Conservation (phyloP, 441 rosid species). For the Melastoma candidum region DNA sequence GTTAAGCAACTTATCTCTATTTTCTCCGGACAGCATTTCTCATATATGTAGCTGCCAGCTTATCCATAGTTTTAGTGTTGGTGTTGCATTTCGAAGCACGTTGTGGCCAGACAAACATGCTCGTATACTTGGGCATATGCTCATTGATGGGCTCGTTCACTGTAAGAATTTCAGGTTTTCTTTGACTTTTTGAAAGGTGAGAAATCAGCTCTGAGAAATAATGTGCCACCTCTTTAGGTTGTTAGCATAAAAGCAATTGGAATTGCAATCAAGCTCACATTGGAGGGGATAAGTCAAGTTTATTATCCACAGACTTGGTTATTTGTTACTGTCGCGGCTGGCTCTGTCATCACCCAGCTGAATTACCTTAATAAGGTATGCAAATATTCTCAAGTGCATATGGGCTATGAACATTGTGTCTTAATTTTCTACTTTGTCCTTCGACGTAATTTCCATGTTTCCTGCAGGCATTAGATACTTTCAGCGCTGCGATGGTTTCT, state of each 20-base stretch:
- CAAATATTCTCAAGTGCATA: neutral
- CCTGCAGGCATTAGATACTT: slow-evolving; percentile 56
- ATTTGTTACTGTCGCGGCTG: slow-evolving; percentile 44
- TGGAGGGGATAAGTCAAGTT: slow-evolving; percentile 53
- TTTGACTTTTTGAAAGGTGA: neutral
- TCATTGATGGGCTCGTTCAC: slow-evolving; percentile 63
- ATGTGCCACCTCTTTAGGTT: slow-evolving; percentile 27
- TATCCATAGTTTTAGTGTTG: slow-evolving; percentile 44
- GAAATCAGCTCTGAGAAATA: neutral
- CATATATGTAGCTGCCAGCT: slow-evolving; percentile 39
- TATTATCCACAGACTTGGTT: slow-evolving; percentile 63
- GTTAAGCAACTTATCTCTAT: slow-evolving; percentile 10
- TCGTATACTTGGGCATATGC: slow-evolving; percentile 64
- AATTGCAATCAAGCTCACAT: slow-evolving; percentile 55
- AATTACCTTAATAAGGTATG: slow-evolving; percentile 64
- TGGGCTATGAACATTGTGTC: neutral
- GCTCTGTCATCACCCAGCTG: slow-evolving; percentile 52
- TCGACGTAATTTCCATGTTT: neutral
- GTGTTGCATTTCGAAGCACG: slow-evolving; percentile 57
- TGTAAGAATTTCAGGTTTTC: slow-evolving; percentile 23
- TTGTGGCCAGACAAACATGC: slow-evolving; percentile 50
- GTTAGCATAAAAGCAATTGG: slow-evolving; percentile 73
- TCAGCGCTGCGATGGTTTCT: slow-evolving; percentile 57
- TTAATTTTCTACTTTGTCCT: neutral
- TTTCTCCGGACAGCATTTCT: slow-evolving; percentile 43